Conservation (phyloP, 257 asterid genomes). For the Orobanche coerulescens region DNA sequence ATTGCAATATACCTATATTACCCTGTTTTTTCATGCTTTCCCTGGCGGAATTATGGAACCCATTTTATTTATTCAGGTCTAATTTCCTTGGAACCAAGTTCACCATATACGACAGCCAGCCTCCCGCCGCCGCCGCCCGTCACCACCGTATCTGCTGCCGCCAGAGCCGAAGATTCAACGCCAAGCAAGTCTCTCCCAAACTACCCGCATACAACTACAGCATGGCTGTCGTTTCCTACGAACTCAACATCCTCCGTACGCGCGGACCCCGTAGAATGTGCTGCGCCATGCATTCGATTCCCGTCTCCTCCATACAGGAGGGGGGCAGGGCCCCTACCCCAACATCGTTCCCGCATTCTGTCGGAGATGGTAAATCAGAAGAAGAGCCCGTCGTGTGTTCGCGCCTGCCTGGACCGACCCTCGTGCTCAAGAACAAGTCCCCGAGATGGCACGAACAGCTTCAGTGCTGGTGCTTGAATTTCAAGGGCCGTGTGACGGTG, state of each 20-base stretch:
- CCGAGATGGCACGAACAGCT: constrained; percentile 97
- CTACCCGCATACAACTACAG: constrained; percentile 62
- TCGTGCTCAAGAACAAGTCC: constrained; percentile 68
- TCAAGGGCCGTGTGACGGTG: constrained; percentile 92
- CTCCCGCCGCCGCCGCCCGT: constrained; percentile 42
- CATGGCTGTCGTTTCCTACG: constrained; percentile 57
- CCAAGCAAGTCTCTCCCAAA: constrained; percentile 72
- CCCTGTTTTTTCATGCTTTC: no score
- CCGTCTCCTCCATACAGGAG: constrained; percentile 64
- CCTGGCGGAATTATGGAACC: no score
- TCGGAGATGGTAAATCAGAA: constrained; percentile 13
- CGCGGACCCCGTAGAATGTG: constrained; percentile 94
- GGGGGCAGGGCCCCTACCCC: constrained; percentile 93
- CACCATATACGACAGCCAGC: constrained; percentile 69
- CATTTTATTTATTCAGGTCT: constrained; percentile 48
- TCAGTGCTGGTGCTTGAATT: constrained; percentile 93
- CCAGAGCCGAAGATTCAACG: constrained; percentile 57
- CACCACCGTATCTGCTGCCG: constrained; percentile 36
- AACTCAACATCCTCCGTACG: constrained; percentile 81
- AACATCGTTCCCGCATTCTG: constrained; percentile 37
- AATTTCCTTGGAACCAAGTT: constrained; percentile 92
- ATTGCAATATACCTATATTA: no score
- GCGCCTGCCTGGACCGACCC: no score
- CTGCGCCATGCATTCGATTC: constrained; percentile 65
- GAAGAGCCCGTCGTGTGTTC: constrained; percentile 25